phyloP scores from a whole-genome alignment of 192 early-diverging fungal genomes.

The Kickxella alabastrina region DNA sequence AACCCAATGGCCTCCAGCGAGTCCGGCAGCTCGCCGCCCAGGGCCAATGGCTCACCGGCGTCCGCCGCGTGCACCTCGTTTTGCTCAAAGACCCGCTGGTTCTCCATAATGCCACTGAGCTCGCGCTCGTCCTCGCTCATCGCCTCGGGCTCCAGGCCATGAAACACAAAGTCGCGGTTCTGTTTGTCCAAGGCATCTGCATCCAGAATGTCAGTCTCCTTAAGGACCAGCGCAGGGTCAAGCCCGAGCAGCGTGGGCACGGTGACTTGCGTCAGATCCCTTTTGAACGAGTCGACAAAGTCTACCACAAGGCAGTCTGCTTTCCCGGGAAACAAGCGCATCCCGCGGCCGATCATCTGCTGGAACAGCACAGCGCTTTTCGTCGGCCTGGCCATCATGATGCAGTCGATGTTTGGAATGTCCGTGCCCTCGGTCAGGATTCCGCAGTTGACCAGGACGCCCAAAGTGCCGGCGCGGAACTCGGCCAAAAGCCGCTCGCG shows the following conservation, averaged over 20 bases:
- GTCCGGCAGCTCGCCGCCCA: no score
- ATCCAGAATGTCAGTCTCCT: conserved; percentile 41
- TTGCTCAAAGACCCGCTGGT: no score
- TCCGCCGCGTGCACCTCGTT: no score
- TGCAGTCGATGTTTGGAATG: conserved; percentile 84
- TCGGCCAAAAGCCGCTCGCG: conserved; percentile 57
- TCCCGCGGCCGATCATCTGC: conserved; percentile 94
- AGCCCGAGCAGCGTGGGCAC: conserved; percentile 81
- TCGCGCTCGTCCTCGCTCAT: no score
- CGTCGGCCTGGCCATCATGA: conserved; percentile 85
- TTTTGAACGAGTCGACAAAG: conserved; percentile 71
- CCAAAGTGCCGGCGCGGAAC: conserved; percentile 61
- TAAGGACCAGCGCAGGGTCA: conserved; percentile 53
- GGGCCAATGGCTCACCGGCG: no score
- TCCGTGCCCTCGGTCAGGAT: conserved; percentile 82
- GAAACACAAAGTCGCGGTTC: no score
- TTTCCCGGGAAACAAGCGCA: conserved; percentile 66
- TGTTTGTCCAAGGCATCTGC: not conserved
- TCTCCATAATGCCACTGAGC: no score
- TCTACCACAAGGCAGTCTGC: conserved; percentile 78
- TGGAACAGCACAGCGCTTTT: conserved; percentile 79
- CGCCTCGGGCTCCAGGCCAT: no score
- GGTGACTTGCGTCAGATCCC: conserved; percentile 54
- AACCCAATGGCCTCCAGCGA: not conserved
- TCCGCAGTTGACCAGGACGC: conserved; percentile 88